Evolutionary conservation across 306 rosid species (phyloP).

Genomic region (Acacia confusa): DNA sequence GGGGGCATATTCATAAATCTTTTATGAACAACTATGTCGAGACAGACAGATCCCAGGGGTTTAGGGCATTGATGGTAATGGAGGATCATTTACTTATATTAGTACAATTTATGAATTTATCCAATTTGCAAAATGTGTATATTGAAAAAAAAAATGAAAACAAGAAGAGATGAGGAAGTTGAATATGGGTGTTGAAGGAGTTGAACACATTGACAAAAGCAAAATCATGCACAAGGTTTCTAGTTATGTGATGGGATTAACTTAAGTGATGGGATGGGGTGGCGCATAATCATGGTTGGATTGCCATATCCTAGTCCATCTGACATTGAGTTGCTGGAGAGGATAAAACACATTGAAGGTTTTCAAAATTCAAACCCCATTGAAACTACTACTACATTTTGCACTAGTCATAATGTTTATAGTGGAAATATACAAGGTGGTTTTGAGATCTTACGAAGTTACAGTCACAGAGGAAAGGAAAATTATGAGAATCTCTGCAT

Average conservation of each 20-base stretch:
- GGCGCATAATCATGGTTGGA: slow-evolving; percentile 93
- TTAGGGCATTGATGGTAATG: too few relatives aligned
- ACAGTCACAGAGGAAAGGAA: slow-evolving; percentile 81
- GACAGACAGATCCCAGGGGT: too few relatives aligned
- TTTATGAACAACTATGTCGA: too few relatives aligned
- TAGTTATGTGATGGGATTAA: slow-evolving; percentile 98
- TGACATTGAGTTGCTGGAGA: slow-evolving; percentile 85
- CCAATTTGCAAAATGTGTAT: too few relatives aligned
- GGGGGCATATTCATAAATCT: too few relatives aligned
- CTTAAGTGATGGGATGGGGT: slow-evolving; percentile 97
- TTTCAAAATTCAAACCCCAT: slow-evolving; percentile 47
- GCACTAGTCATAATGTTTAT: slow-evolving; percentile 39
- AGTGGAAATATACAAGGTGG: slow-evolving; percentile 60
- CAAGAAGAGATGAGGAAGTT: too few relatives aligned
- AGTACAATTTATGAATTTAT: too few relatives aligned
- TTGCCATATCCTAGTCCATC: slow-evolving; percentile 92
- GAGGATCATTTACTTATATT: too few relatives aligned
- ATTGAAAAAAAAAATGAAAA: too few relatives aligned
- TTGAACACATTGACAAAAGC: too few relatives aligned
- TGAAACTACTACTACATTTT: slow-evolving; percentile 35
- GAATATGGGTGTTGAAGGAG: too few relatives aligned
- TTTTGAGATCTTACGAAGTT: slow-evolving; percentile 73
- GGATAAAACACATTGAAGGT: slow-evolving; percentile 85
- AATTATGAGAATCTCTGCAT: slow-evolving; percentile 97
- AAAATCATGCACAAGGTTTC: too few relatives aligned